Evolutionary conservation across 2,329 filamentous ascomycete genomes (phyloP).

Genomic region (Aspergillus flavus): DNA sequence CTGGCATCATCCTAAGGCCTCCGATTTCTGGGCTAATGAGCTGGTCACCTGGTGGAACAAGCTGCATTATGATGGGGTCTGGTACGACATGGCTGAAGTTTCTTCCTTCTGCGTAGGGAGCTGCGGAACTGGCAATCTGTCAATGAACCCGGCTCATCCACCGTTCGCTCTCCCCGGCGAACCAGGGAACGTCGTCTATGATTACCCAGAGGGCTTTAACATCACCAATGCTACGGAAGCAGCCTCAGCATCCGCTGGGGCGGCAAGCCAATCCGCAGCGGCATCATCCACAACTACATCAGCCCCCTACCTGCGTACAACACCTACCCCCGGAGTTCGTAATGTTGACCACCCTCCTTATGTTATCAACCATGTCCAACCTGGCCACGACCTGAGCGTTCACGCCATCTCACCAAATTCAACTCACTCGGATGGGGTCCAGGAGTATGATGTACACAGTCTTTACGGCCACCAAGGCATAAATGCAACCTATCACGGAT

Average conservation of each 20-base stretch:
- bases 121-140: constrained; percentile 67
- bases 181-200: constrained; percentile 59
- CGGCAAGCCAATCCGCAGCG: constrained; percentile 54
- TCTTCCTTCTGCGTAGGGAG: constrained; percentile 70
- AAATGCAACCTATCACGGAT: constrained; percentile 73
- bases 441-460: constrained; percentile 84
- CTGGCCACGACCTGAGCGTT: constrained; percentile 66
- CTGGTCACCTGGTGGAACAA: constrained; percentile 56
- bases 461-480: constrained; percentile 75
- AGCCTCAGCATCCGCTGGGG: constrained; percentile 58
- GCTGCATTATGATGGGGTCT: constrained; percentile 56
- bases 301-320: constrained; percentile 58
- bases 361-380: constrained; percentile 70
- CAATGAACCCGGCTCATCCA: constrained; percentile 69
- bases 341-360: constrained; percentile 76
- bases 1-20: constrained; percentile 61
- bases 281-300: constrained; percentile 34
- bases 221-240: constrained; percentile 70
- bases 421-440: constrained; percentile 70
- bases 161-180: constrained; percentile 68
- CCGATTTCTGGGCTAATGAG: constrained; percentile 62
- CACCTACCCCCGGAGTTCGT: constrained; percentile 63
- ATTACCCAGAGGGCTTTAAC: constrained; percentile 71
- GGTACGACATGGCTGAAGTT: constrained; percentile 66
- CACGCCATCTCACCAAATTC: constrained; percentile 77